Conservation (phyloP, 2,329 filamentous ascomycete species). For the Fusarium camptoceras region DNA sequence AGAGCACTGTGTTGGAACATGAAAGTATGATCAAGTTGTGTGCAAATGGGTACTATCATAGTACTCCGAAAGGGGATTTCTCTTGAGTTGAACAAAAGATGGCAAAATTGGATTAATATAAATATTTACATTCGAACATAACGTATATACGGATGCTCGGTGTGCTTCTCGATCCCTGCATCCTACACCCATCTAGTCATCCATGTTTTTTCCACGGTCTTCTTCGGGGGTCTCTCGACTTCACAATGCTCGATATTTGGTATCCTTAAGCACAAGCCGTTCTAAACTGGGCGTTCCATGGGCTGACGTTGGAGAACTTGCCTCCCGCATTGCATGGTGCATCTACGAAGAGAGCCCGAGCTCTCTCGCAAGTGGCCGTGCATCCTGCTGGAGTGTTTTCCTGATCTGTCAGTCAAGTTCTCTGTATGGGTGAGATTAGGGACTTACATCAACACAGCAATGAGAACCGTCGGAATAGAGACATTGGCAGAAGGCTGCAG, state of each 20-base stretch:
- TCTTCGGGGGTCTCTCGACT: no score
- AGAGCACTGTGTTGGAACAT: no score
- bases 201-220: no score
- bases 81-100: no score
- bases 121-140: neutral
- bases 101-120: accelerated
- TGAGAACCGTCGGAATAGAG: neutral
- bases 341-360: neutral
- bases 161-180: no score
- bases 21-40: no score
- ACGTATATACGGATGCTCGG: neutral
- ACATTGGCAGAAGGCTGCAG: neutral
- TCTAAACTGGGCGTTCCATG: neutral
- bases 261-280: neutral
- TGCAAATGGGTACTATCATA: no score
- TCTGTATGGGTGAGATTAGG: neutral
- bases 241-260: no score
- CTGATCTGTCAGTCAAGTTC: neutral
- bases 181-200: no score
- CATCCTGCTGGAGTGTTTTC: neutral
- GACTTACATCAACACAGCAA: neutral
- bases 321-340: neutral
- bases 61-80: no score
- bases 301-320: neutral
- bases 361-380: neutral